Conservation (phyloP, 2,329 filamentous ascomycete species). For the Xylaria sp. region DNA sequence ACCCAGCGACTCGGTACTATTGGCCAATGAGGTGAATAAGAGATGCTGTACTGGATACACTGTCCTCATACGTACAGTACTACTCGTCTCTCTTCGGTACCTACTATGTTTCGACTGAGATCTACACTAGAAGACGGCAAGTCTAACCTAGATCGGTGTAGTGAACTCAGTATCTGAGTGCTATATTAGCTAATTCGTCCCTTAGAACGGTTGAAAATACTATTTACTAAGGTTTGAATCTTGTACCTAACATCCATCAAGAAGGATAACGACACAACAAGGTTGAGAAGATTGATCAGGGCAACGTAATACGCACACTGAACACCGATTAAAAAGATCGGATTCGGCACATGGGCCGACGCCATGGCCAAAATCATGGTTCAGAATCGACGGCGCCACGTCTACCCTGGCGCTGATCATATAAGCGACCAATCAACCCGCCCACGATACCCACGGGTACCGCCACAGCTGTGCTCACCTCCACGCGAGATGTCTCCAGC, state of each 20-base stretch:
- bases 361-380: constrained; percentile 3
- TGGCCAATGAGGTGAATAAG: too few species aligned
- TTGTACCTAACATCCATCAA: background rate
- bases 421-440: constrained; percentile 42
- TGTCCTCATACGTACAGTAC: too few species aligned
- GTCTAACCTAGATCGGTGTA: background rate
- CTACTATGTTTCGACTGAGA: background rate
- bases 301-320: background rate
- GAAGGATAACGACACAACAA: background rate
- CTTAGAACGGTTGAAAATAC: background rate
- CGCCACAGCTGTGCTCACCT: background rate
- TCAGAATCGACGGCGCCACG: constrained; percentile 2
- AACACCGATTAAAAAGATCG: constrained; percentile 6
- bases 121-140: background rate
- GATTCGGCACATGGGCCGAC: constrained; percentile 15
- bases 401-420: constrained; percentile 16
- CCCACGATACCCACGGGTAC: constrained; percentile 36
- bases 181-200: background rate
- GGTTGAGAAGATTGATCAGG: background rate
- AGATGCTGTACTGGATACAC: too few species aligned
- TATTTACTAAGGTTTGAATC: background rate
- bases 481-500: constrained; percentile 1
- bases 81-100: too few species aligned
- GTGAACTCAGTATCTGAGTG: too few species aligned
- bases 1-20: too few species aligned